Conservation (phyloP, 352 stramenopile species). For the Globisporangium yorkense region DNA sequence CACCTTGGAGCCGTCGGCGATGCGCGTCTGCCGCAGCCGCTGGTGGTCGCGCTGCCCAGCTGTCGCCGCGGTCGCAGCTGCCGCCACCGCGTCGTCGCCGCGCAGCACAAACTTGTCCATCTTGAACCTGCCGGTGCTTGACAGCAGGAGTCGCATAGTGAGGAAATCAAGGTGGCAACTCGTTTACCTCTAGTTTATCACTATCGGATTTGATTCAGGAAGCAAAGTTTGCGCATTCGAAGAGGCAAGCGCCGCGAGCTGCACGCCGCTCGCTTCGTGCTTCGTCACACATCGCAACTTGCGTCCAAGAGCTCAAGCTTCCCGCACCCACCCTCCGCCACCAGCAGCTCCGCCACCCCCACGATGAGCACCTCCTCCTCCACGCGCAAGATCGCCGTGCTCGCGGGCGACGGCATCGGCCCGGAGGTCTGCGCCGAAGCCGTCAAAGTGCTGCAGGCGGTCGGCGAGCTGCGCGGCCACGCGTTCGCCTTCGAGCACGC, state of each 20-base stretch:
- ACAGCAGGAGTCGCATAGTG: not conserved
- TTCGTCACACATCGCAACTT: constrained; percentile 18
- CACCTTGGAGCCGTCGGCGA: constrained; percentile 65
- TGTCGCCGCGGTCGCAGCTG: constrained; percentile 16
- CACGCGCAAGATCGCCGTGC: constrained; percentile 90
- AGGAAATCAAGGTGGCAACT: not conserved
- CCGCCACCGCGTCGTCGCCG: constrained; percentile 35
- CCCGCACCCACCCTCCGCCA: not conserved
- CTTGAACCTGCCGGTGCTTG: constrained; percentile 7
- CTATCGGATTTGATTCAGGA: not conserved
- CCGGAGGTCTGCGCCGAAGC: constrained; percentile 96
- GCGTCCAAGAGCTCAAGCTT: constrained; percentile 6
- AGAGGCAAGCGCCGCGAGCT: not conserved
- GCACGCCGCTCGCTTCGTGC: too few relatives aligned
- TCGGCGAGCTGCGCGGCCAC: constrained; percentile 82
- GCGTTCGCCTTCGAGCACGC: constrained; percentile 92
- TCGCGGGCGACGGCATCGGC: constrained; percentile 98
- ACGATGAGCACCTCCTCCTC: constrained; percentile 39
- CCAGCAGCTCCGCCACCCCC: not conserved
- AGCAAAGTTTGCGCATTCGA: constrained; percentile 3
- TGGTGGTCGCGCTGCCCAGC: constrained; percentile 12
- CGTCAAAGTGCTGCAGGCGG: constrained; percentile 85
- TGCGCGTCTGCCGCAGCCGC: constrained; percentile 53
- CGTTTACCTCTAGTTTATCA: not conserved
- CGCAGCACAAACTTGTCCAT: constrained; percentile 70